A percentile compares a stretch with the other conserved stretches of the same genome.
Evolutionary conservation across 108 stramenopile genomes (phyloP).

Genomic region (Cyclotella sp.): DNA sequence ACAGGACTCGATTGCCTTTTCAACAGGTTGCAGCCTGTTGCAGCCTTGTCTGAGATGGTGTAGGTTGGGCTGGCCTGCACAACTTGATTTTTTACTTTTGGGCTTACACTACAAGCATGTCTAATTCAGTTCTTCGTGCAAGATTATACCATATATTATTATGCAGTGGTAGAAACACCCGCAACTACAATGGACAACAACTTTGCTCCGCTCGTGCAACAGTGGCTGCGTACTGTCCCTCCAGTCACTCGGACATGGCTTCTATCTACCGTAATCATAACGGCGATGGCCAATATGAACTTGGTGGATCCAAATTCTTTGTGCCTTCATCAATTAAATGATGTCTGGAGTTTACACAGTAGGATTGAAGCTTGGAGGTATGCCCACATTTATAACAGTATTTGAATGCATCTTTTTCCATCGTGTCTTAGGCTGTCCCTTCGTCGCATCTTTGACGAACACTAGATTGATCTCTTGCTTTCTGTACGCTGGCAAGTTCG

Average conservation of each 20-base stretch:
- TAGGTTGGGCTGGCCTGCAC: too few relatives aligned
- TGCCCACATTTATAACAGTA: not conserved
- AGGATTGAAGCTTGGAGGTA: conserved; percentile 44
- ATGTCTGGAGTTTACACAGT: conserved; percentile 15
- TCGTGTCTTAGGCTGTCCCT: not conserved
- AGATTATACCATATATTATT: not conserved
- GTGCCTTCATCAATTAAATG: conserved; percentile 25
- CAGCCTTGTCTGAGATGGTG: not conserved
- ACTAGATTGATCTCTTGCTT: conserved; percentile 43
- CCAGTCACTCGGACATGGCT: conserved; percentile 46
- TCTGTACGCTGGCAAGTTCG: conserved; percentile 42
- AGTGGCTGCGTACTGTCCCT: conserved; percentile 45
- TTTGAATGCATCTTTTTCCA: not conserved
- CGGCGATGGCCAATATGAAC: conserved; percentile 47
- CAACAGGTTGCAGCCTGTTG: too few relatives aligned
- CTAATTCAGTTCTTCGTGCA: not conserved
- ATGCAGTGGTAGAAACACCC: not conserved
- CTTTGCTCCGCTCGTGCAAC: conserved; percentile 8
- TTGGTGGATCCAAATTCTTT: conserved; percentile 23
- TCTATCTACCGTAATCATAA: conserved; percentile 40
- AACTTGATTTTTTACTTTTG: too few relatives aligned
- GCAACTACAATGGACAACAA: conserved; percentile 5
- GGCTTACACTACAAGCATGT: too few relatives aligned
- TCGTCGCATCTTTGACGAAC: not conserved
- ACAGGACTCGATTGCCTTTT: too few relatives aligned